Evolutionary conservation across 441 rosid genomes (phyloP).

Genomic region (Viola pubescens): DNA sequence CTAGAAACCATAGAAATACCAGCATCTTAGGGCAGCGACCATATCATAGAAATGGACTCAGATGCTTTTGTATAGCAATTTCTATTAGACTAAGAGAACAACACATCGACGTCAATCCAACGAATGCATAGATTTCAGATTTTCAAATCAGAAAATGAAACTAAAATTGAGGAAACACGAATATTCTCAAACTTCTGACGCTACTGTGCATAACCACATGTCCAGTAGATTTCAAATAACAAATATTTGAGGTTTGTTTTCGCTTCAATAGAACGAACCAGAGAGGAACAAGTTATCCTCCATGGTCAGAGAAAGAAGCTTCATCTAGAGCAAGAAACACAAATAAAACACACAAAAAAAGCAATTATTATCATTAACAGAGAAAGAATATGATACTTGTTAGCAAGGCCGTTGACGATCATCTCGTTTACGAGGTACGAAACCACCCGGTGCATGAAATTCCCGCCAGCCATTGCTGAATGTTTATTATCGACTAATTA

Average conservation of each 20-base stretch:
- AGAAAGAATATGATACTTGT: constrained; percentile 38
- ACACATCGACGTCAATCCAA: no score
- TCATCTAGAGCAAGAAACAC: background rate
- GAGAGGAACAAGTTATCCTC: constrained; percentile 28
- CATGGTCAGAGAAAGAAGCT: constrained; percentile 67
- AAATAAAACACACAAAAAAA: background rate
- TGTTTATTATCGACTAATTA: no score
- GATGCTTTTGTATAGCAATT: no score
- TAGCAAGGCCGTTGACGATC: constrained; percentile 73
- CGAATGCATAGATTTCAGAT: no score
- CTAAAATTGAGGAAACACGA: no score
- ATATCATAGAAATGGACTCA: no score
- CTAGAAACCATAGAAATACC: no score
- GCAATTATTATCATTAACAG: background rate
- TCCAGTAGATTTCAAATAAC: constrained; percentile 22
- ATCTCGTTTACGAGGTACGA: constrained; percentile 71
- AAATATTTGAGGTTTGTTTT: constrained; percentile 28
- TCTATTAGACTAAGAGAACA: no score
- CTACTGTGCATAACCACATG: constrained; percentile 22
- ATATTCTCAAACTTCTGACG: constrained; percentile 31
- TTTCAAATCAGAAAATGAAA: no score
- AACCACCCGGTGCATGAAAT: constrained; percentile 68
- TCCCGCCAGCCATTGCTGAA: constrained; percentile 73
- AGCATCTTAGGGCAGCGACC: no score
- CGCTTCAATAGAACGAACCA: constrained; percentile 60